Evolutionary conservation across 2,329 filamentous ascomycete species (phyloP).

Genomic region (Clonostachys sp.): DNA sequence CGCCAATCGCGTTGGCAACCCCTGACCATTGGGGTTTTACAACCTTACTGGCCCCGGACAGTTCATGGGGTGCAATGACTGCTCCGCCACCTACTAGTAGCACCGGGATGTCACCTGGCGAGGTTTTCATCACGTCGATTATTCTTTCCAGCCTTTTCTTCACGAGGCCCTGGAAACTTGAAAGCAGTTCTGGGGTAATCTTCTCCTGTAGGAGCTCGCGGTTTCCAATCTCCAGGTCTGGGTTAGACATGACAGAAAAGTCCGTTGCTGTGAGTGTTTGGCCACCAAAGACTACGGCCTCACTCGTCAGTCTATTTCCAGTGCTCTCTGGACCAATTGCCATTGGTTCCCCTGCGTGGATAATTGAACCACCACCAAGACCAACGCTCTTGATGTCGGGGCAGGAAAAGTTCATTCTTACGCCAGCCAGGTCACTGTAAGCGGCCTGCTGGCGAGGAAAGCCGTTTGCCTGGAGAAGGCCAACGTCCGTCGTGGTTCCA

Average conservation of each 20-base stretch:
- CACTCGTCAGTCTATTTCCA: conserved; percentile 48
- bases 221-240: conserved; percentile 33
- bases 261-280: conserved; percentile 56
- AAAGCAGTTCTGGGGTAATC: conserved; percentile 22
- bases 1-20: conserved; percentile 62
- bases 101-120: conserved; percentile 52
- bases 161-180: conserved; percentile 30
- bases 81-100: conserved; percentile 61
- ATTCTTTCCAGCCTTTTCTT: conserved; percentile 48
- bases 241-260: conserved; percentile 29
- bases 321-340: conserved; percentile 59
- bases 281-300: conserved; percentile 54
- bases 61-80: conserved; percentile 48
- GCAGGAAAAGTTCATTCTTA: conserved; percentile 56
- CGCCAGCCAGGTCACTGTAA: conserved; percentile 57
- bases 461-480: conserved; percentile 54
- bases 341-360: conserved; percentile 30
- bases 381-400: conserved; percentile 57
- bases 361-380: conserved; percentile 53
- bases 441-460: conserved; percentile 60
- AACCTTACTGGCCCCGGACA: conserved; percentile 51
- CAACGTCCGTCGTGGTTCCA: conserved; percentile 62
- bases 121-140: conserved; percentile 60
- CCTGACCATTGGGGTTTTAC: conserved; percentile 51
- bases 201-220: conserved; percentile 22